Conservation (phyloP, 345 rosid species). For the Bruguiera parviflora region DNA sequence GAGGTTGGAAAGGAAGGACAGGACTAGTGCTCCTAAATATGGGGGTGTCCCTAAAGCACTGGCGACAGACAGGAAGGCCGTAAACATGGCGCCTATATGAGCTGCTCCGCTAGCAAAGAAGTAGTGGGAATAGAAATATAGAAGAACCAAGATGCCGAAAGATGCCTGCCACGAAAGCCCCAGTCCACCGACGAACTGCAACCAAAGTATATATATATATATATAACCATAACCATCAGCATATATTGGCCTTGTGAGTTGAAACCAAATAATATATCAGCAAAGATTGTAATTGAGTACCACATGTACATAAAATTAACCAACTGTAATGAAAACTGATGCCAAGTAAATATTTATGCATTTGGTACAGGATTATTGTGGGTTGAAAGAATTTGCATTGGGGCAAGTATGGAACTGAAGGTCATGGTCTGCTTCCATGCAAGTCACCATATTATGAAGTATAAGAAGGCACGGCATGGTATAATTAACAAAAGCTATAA, state of each 20-base stretch:
- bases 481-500: slow-evolving; percentile 2
- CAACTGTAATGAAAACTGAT: too few relatives aligned
- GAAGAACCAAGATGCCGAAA: slow-evolving; percentile 88
- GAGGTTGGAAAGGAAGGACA: slow-evolving; percentile 89
- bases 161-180: slow-evolving; percentile 98
- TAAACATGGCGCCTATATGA: slow-evolving; percentile 98
- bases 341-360: too few relatives aligned
- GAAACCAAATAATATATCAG: too few relatives aligned
- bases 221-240: slow-evolving; percentile 1
- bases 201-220: not conserved
- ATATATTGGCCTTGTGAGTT: not conserved
- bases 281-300: too few relatives aligned
- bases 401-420: not conserved
- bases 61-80: slow-evolving; percentile 94
- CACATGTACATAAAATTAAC: too few relatives aligned
- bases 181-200: slow-evolving; percentile 94
- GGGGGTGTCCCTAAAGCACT: slow-evolving; percentile 96
- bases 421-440: not conserved
- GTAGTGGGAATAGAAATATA: slow-evolving; percentile 99
- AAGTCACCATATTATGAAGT: not conserved
- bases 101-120: slow-evolving; percentile 99
- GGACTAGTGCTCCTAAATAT: slow-evolving; percentile 77
- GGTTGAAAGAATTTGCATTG: not conserved
- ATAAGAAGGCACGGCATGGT: not conserved
- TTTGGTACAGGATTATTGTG: too few relatives aligned